Percentiles rank a stretch among this genome's conserved stretches.
phyloP scores from a whole-genome alignment of 352 stramenopile genomes.

The Globisporangium yorkense region DNA sequence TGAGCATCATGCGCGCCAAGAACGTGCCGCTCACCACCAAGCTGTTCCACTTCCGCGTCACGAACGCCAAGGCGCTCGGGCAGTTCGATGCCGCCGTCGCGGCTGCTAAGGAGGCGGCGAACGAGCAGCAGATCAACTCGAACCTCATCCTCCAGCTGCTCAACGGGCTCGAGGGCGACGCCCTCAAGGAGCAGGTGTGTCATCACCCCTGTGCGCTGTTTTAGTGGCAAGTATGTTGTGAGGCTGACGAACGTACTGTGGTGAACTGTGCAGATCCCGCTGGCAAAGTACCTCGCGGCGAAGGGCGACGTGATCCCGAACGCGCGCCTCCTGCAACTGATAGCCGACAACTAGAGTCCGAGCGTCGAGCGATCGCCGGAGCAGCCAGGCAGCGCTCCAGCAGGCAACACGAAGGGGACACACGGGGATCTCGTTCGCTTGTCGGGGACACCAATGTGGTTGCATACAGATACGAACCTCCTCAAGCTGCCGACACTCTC shows the following conservation, averaged over 20 bases:
- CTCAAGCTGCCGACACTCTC: not conserved
- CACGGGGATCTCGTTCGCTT: not conserved
- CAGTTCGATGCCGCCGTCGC: constrained; percentile 53
- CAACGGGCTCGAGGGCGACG: constrained; percentile 50
- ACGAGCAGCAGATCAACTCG: constrained; percentile 71
- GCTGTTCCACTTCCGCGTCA: constrained; percentile 68
- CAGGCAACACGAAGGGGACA: not conserved
- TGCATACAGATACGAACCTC: not conserved
- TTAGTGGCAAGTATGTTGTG: not conserved
- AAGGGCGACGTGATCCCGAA: constrained; percentile 79
- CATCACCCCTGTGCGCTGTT: not conserved
- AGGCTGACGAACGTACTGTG: no score
- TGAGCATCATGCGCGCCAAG: constrained; percentile 40
- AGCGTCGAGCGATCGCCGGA: no score
- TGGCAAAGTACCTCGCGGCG: constrained; percentile 74
- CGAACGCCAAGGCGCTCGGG: constrained; percentile 55
- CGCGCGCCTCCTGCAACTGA: constrained; percentile 42
- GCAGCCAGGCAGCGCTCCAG: not conserved
- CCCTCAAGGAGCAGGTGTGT: constrained; percentile 48
- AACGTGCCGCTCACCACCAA: constrained; percentile 54
- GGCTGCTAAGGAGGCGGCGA: constrained; percentile 59
- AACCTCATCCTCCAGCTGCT: constrained; percentile 69
- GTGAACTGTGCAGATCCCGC: constrained; percentile 31
- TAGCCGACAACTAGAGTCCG: constrained; percentile 30
- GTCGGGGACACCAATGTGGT: not conserved